phyloP scores from a whole-genome alignment of 2,329 filamentous ascomycete genomes.

The Blastomyces silverae region DNA sequence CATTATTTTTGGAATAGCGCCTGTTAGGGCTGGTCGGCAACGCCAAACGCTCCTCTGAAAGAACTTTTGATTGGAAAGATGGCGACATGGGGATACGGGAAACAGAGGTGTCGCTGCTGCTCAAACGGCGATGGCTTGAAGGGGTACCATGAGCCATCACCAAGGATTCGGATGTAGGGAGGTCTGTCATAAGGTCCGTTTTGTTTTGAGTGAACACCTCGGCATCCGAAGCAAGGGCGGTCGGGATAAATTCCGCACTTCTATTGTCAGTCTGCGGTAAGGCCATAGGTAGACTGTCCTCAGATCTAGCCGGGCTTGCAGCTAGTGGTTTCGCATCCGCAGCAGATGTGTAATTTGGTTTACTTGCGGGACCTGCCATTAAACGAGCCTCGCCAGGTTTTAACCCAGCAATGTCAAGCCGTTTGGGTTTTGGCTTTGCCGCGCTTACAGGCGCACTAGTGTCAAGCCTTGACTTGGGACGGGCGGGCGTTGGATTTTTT shows the following conservation, averaged over 20 bases:
- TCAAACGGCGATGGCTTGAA: conserved; percentile 12
- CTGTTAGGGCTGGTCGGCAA: conserved; percentile 16
- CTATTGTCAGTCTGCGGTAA: conserved; percentile 39
- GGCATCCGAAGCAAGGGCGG: background rate
- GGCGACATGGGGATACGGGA: conserved; percentile 20
- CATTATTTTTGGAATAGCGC: conserved; percentile 13
- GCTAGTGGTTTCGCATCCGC: conserved; percentile 23
- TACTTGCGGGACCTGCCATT: conserved; percentile 25
- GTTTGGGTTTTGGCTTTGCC: conserved; percentile 32
- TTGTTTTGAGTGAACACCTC: conserved; percentile 5
- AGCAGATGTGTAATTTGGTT: conserved; percentile 22
- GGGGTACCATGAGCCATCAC: conserved; percentile 12
- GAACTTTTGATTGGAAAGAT: conserved; percentile 15
- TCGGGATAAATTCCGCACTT: conserved; percentile 21
- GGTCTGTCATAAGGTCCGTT: background rate
- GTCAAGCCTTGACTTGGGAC: conserved; percentile 32
- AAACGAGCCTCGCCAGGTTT: conserved; percentile 25
- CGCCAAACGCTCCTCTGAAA: conserved; percentile 16
- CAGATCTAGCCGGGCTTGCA: conserved; percentile 24
- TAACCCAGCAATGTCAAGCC: conserved; percentile 30
- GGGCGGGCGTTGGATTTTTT: conserved; percentile 27
- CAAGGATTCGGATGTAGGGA: background rate
- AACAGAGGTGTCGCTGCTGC: conserved; percentile 15
- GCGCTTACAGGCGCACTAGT: conserved; percentile 25
- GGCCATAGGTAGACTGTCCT: conserved; percentile 46